Conservation (phyloP, 2,329 filamentous ascomycete genomes). For the Mycosphaerelloides madeirae region DNA sequence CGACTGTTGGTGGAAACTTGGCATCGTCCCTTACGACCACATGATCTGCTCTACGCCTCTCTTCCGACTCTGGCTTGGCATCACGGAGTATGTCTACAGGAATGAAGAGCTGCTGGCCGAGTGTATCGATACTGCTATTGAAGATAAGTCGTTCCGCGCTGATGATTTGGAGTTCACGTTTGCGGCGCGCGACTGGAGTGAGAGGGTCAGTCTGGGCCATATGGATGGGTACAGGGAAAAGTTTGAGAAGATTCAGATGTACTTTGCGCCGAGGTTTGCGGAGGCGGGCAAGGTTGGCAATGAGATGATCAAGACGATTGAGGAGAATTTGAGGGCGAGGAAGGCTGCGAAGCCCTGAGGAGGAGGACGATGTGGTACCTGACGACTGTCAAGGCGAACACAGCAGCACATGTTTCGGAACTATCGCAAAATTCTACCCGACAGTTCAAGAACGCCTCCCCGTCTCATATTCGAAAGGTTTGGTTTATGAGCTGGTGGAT, state of each 20-base stretch:
- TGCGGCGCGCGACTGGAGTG: constrained; percentile 90
- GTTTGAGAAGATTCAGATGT: constrained; percentile 83
- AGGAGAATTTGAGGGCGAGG: constrained; percentile 62
- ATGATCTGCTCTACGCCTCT: constrained; percentile 99
- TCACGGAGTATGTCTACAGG: constrained; percentile 94
- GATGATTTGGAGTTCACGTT: constrained; percentile 98
- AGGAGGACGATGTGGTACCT: no score
- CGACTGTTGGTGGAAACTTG: constrained; percentile 93
- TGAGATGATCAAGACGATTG: constrained; percentile 93
- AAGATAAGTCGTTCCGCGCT: constrained; percentile 86
- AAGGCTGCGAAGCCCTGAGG: constrained; percentile 1
- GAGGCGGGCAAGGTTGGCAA: constrained; percentile 86
- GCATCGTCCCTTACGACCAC: constrained; percentile 95
- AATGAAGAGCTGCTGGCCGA: constrained; percentile 72
- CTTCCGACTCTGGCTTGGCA: constrained; percentile 92
- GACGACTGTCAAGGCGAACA: no score
- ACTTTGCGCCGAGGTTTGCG: constrained; percentile 84
- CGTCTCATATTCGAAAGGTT: no score
- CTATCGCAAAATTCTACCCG: no score
- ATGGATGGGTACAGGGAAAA: constrained; percentile 90
- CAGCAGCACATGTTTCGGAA: no score
- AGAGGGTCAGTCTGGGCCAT: constrained; percentile 84
- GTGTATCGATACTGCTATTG: constrained; percentile 76
- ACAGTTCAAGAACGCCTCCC: no score
- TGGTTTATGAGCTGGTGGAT: no score